A percentile compares a stretch with the other conserved stretches of the same genome.
Evolutionary conservation across 179 eudicot species (phyloP).

Genomic region (Heliamphora pulchella): DNA sequence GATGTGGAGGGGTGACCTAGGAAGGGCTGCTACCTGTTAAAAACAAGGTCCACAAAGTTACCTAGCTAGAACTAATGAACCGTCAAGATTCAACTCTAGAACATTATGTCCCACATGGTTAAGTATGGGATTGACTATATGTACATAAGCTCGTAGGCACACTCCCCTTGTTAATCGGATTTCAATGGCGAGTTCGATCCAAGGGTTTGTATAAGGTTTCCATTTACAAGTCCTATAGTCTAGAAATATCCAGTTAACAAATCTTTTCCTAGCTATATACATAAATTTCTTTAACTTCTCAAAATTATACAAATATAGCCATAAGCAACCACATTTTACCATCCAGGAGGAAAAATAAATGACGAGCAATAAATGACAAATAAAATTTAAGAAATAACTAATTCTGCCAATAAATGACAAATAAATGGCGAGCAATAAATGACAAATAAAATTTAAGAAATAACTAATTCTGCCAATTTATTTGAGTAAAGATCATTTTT

Average conservation of each 20-base stretch:
- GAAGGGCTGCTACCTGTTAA: no score
- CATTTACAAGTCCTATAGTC: neutral
- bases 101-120: no score
- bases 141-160: no score
- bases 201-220: no score
- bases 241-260: neutral
- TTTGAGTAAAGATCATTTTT: neutral
- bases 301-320: neutral
- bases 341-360: neutral
- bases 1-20: no score
- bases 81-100: no score
- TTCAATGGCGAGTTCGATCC: no score
- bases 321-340: constrained; percentile 1
- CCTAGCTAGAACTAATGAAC: no score
- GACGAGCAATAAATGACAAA: neutral
- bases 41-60: no score
- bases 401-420: neutral
- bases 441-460: neutral
- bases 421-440: neutral
- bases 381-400: neutral
- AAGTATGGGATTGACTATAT: no score
- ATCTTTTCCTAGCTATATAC: neutral
- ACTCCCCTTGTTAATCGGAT: no score
- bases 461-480: neutral
- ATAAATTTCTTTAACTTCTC: neutral